Conservation (phyloP, 2,329 filamentous ascomycete genomes). For the Stachybotrys elegans region DNA sequence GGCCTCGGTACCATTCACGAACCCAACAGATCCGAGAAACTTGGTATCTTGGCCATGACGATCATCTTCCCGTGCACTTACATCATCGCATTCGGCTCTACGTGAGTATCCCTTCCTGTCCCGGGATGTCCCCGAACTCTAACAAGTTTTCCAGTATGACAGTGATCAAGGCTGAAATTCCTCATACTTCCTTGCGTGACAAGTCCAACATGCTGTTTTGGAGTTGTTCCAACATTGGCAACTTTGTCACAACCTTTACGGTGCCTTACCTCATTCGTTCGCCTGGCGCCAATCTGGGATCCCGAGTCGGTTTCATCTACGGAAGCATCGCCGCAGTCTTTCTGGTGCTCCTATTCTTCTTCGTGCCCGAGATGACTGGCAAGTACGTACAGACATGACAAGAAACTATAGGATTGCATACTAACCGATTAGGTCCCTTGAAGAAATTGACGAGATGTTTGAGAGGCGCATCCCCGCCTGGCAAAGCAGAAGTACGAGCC, state of each 20-base stretch:
- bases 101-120: neutral
- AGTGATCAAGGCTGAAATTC: neutral
- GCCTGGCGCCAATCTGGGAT: conserved; percentile 26
- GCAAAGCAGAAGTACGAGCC: neutral
- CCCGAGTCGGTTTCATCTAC: conserved; percentile 31
- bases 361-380: conserved; percentile 30
- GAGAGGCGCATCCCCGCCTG: neutral
- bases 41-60: conserved; percentile 17
- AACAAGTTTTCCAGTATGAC: too few species aligned
- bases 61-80: conserved; percentile 15
- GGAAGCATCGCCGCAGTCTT: conserved; percentile 21
- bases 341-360: conserved; percentile 20
- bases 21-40: conserved; percentile 10
- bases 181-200: neutral
- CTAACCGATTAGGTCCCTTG: neutral
- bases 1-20: conserved; percentile 13
- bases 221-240: neutral
- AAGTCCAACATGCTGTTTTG: neutral
- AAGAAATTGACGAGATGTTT: neutral
- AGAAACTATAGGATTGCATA: too few species aligned
- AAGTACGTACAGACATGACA: neutral
- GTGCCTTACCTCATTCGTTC: conserved; percentile 31
- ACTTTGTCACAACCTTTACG: conserved; percentile 17
- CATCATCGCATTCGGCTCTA: conserved; percentile 1
- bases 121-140: too few species aligned